Conservation (phyloP, 1,284 basidiomycete genomes). For the Earliella scabrosa region DNA sequence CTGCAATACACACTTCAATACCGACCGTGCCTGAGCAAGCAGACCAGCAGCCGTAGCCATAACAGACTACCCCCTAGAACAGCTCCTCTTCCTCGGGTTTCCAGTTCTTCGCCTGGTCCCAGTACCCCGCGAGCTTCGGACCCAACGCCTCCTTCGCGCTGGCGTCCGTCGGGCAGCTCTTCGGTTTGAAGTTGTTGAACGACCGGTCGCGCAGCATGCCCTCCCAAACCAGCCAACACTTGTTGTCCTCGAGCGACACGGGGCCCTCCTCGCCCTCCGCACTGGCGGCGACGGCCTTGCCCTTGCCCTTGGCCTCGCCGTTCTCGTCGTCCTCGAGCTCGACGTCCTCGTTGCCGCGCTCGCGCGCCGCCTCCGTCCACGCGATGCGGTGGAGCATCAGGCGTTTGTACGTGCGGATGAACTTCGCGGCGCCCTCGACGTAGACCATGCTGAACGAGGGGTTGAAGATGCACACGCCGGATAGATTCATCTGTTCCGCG, state of each 20-base stretch:
- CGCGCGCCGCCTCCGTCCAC: constrained; percentile 92
- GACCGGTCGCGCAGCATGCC: constrained; percentile 84
- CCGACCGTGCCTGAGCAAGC: too few species aligned
- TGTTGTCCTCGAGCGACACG: constrained; percentile 79
- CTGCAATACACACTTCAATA: not conserved
- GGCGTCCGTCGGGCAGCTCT: constrained; percentile 85
- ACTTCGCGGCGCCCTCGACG: constrained; percentile 90
- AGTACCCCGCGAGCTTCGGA: constrained; percentile 83
- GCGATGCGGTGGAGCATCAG: constrained; percentile 90
- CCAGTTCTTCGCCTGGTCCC: constrained; percentile 94
- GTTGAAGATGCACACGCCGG: constrained; percentile 90
- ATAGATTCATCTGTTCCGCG: constrained; percentile 88
- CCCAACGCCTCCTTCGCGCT: constrained; percentile 88
- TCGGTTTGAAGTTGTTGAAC: constrained; percentile 83
- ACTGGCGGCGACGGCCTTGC: constrained; percentile 36
- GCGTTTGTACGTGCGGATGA: constrained; percentile 87
- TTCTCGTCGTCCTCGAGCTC: constrained; percentile 59
- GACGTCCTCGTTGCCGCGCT: constrained; percentile 73
- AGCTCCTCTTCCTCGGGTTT: constrained; percentile 77
- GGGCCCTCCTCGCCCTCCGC: constrained; percentile 38
- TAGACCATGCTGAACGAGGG: constrained; percentile 90
- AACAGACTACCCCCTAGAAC: constrained; percentile 50
- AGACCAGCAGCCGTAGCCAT: too few species aligned
- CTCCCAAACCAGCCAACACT: constrained; percentile 93
- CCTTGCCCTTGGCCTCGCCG: constrained; percentile 37